A percentile compares a stretch with the other conserved stretches of the same genome.
phyloP scores from a whole-genome alignment of 441 rosid genomes.

The Metrosideros polymorpha region DNA sequence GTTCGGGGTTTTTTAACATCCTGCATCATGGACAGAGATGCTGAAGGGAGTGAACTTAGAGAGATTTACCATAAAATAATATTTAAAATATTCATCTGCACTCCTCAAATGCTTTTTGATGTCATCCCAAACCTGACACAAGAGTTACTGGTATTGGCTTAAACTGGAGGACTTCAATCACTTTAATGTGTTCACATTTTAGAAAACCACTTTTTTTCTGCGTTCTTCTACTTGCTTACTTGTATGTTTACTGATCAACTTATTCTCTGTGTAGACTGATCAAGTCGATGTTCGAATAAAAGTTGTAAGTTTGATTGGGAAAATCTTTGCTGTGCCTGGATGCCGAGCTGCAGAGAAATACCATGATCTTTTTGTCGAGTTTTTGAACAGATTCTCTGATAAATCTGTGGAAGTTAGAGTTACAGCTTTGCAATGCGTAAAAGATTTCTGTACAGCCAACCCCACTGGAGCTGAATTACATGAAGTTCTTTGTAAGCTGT shows the following conservation, averaged over 20 bases:
- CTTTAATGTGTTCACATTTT: not conserved
- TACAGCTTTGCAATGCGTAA: slow-evolving; percentile 60
- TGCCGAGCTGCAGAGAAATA: slow-evolving; percentile 42
- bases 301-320: slow-evolving; percentile 79
- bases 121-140: slow-evolving; percentile 68
- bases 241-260: slow-evolving; percentile 4
- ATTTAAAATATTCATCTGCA: slow-evolving; percentile 54
- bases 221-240: not conserved
- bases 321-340: slow-evolving; percentile 56
- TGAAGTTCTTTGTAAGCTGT: slow-evolving; percentile 59
- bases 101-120: slow-evolving; percentile 76
- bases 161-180: not conserved
- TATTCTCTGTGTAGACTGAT: slow-evolving; percentile 54
- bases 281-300: slow-evolving; percentile 93
- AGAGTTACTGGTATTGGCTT: slow-evolving; percentile 60
- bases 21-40: slow-evolving; percentile 66
- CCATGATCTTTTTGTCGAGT: slow-evolving; percentile 63
- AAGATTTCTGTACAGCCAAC: slow-evolving; percentile 60
- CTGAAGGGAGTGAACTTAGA: slow-evolving; percentile 56
- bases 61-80: slow-evolving; percentile 78
- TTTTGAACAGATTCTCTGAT: slow-evolving; percentile 82
- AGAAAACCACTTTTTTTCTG: not conserved
- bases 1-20: slow-evolving; percentile 69
- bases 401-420: slow-evolving; percentile 91
- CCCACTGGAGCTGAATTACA: slow-evolving; percentile 45